Conservation (phyloP, 495 filamentous ascomycete genomes). For the Aspergillus taichungensis region DNA sequence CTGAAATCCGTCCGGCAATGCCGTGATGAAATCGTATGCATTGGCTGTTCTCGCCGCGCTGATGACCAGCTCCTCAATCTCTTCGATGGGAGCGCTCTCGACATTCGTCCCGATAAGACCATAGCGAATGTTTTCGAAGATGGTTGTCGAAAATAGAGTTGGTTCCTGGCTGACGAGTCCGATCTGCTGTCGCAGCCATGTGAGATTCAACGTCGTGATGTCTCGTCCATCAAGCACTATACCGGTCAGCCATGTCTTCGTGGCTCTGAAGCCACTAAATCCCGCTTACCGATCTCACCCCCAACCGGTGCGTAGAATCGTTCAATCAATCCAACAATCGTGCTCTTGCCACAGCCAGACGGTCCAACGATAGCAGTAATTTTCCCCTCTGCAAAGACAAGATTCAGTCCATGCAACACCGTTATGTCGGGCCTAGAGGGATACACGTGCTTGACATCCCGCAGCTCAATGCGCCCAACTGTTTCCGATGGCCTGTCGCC, state of each 20-base stretch:
- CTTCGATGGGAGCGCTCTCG: conserved; percentile 53
- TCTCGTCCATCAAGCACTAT: conserved; percentile 67
- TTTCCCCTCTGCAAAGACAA: conserved; percentile 72
- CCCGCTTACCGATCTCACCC: conserved; percentile 25
- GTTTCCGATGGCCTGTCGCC: conserved; percentile 63
- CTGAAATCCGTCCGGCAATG: conserved; percentile 75
- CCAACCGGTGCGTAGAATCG: conserved; percentile 81
- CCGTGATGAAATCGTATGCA: conserved; percentile 76
- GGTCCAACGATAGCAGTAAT: conserved; percentile 76
- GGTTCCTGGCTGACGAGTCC: conserved; percentile 74
- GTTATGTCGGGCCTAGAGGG: conserved; percentile 79
- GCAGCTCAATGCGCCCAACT: conserved; percentile 68
- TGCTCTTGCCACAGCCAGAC: conserved; percentile 80
- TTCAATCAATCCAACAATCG: conserved; percentile 83
- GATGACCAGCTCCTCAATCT: conserved; percentile 55
- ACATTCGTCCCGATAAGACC: conserved; percentile 76
- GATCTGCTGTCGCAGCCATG: conserved; percentile 83
- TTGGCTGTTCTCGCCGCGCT: conserved; percentile 81
- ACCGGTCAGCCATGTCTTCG: conserved; percentile 29
- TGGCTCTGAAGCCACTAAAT: too few relatives aligned
- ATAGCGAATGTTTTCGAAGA: conserved; percentile 73
- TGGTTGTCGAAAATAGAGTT: conserved; percentile 62
- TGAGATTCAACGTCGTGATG: conserved; percentile 67
- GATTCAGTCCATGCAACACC: conserved; percentile 69
- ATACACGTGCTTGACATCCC: conserved; percentile 78